A percentile compares a stretch with the other conserved stretches of the same genome.
Evolutionary conservation across 2,329 filamentous ascomycete genomes (phyloP).

Genomic region (Knufia petricola): DNA sequence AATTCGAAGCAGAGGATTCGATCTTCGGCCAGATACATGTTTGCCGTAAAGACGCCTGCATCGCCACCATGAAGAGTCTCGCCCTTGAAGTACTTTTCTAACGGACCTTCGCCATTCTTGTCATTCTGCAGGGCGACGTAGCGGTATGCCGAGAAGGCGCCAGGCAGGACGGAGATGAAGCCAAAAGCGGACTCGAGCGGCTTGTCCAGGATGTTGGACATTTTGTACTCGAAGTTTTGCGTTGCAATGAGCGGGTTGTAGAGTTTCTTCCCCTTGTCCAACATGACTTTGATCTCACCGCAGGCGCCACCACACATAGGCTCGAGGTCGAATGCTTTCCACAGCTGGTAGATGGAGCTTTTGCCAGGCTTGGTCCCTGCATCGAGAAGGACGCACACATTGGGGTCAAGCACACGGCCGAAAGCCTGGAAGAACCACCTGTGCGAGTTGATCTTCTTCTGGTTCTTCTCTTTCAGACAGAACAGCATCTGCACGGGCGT

Average conservation of each 20-base stretch:
- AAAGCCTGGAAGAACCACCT: conserved; percentile 99
- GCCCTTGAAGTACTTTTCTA: conserved; percentile 94
- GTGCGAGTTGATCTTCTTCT: conserved; percentile 99
- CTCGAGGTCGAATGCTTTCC: conserved; percentile 96
- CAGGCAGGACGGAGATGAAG: conserved; percentile 92
- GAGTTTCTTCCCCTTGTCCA: conserved; percentile 75
- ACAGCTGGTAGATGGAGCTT: conserved; percentile 93
- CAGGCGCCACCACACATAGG: conserved; percentile 96
- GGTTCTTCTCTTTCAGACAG: conserved; percentile 98
- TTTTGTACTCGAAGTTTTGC: conserved; percentile 99
- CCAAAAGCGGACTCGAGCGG: conserved; percentile 94
- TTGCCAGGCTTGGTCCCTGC: conserved; percentile 90
- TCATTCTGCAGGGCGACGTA: conserved; percentile 94
- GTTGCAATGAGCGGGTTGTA: conserved; percentile 89
- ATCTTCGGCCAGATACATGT: conserved; percentile 49
- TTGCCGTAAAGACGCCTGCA: conserved; percentile 93
- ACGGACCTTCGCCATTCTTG: conserved; percentile 80
- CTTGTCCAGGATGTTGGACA: conserved; percentile 98
- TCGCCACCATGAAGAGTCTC: conserved; percentile 83
- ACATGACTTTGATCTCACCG: conserved; percentile 98
- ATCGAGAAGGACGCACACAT: conserved; percentile 92
- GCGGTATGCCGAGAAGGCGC: conserved; percentile 96
- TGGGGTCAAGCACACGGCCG: conserved; percentile 81
- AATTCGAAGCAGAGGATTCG: conserved; percentile 58
- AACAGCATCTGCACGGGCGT: conserved; percentile 95